Evolutionary conservation across 768 basidiomycete genomes (phyloP), one percentile per base, ranked within the genome.

Genomic region (Amylocystis lapponica): DNA sequence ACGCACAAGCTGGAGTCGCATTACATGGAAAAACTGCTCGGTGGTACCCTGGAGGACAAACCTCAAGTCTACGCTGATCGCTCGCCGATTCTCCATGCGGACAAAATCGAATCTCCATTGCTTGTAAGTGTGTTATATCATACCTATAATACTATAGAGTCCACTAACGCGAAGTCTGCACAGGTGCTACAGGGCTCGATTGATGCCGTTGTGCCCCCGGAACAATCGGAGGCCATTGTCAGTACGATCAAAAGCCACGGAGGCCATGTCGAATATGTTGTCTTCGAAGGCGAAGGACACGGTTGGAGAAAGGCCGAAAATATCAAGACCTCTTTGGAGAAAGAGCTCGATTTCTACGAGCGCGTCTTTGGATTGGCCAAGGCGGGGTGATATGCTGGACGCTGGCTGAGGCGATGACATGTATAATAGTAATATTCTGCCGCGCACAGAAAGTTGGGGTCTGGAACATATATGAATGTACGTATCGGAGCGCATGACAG

Each of bases 1-100:
- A 83, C 83, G 5, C 86, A 90, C 65, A 91, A 85, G 58, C 84
- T 83, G 40, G 79, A 83, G 59, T 70, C 72, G 34, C 63, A 64
- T 35, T 83, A 83, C 55, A 57, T 78, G 52, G 67, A 71, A 45
- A 78, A 76, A 54, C 66, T 89, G n/a, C 48, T 87, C n/a, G 85
- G 88, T 1, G 81, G 81, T 2, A 68, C 72, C 1, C 56, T 56
- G 2, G 56, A 66, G 16, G 67, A 79, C 43, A 56, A 78, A n/a
- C 78, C 79, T 0, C 66, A 80, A 21, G 66, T 80, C 17, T 83
- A 79, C 55, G 61, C 65, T 16, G 72, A 73, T 27, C 69, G 84
- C 14, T 84, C 82, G 3, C 83, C 87, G 0, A 58, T 87, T 16
- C 65, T 71, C 41, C 72, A 81, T 46, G 83, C 79, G 0, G 70